phyloP scores from a whole-genome alignment of 768 basidiomycete species.

The Filobasidium floriforme region DNA sequence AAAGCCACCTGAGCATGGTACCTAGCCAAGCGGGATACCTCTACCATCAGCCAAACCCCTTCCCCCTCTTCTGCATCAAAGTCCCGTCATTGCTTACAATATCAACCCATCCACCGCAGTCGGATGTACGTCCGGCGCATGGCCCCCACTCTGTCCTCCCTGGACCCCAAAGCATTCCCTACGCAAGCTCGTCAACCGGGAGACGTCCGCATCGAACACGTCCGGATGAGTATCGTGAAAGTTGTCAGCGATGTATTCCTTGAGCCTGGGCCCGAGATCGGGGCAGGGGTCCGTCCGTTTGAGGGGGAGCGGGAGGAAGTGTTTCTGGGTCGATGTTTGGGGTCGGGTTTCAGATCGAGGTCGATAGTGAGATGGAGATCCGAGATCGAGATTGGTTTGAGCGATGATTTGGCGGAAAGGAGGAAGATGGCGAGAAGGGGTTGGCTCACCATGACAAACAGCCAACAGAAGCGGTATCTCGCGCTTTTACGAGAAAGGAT shows the following conservation, averaged over 20 bases:
- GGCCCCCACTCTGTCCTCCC: constrained; percentile 48
- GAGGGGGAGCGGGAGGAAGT: constrained; percentile 42
- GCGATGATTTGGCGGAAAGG: no score
- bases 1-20: constrained; percentile 87
- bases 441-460: no score
- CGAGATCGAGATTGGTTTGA: no score
- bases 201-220: constrained; percentile 70
- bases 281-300: constrained; percentile 40
- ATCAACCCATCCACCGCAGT: constrained; percentile 47
- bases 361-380: no score
- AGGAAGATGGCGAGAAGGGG: no score
- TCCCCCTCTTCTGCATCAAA: no score
- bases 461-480: no score
- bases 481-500: no score
- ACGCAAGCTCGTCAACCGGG: constrained; percentile 61
- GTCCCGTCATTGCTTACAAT: constrained; percentile 51
- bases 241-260: constrained; percentile 58
- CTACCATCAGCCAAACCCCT: no score
- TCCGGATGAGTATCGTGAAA: constrained; percentile 72
- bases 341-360: no score
- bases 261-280: constrained; percentile 44
- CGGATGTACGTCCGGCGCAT: constrained; percentile 51
- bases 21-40: constrained; percentile 47
- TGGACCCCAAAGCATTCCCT: constrained; percentile 54
- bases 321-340: constrained; percentile 29